Evolutionary conservation across 208 protist genomes (phyloP).

Genomic region (Crithidia expoeki): DNA sequence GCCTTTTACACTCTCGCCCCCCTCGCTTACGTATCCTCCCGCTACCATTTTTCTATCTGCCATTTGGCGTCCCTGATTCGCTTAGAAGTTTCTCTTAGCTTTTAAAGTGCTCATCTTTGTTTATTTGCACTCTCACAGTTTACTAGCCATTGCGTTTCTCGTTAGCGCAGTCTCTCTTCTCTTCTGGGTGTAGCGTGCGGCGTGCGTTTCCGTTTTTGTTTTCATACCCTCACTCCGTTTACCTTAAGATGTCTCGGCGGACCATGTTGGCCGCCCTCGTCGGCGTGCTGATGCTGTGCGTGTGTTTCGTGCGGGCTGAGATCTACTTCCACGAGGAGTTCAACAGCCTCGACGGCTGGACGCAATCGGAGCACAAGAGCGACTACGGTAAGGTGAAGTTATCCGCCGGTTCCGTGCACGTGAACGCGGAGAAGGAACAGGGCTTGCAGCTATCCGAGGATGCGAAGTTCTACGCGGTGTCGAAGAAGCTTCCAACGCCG

Average conservation of each 20-base stretch:
- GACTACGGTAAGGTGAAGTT: constrained; percentile 74
- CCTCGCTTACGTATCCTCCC: no score
- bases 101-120: no score
- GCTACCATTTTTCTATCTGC: no score
- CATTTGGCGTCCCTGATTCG: no score
- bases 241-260: constrained; percentile 13
- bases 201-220: no score
- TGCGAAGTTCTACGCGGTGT: constrained; percentile 87
- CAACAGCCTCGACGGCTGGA: constrained; percentile 68
- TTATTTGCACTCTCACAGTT: no score
- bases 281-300: constrained; percentile 31
- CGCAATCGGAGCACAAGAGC: constrained; percentile 43
- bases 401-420: constrained; percentile 55
- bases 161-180: no score
- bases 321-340: constrained; percentile 81
- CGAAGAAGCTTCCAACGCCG: constrained; percentile 68
- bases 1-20: no score
- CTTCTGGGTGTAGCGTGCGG: no score
- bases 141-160: no score
- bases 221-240: no score
- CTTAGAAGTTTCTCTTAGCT: no score
- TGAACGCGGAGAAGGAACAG: constrained; percentile 71
- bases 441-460: constrained; percentile 90
- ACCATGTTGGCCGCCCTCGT: constrained; percentile 25
- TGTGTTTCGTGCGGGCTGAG: constrained; percentile 39